A percentile compares a stretch with the other conserved stretches of the same genome.
Conservation (phyloP, 2,329 filamentous ascomycete species). For the Plectosphaerella sp. region DNA sequence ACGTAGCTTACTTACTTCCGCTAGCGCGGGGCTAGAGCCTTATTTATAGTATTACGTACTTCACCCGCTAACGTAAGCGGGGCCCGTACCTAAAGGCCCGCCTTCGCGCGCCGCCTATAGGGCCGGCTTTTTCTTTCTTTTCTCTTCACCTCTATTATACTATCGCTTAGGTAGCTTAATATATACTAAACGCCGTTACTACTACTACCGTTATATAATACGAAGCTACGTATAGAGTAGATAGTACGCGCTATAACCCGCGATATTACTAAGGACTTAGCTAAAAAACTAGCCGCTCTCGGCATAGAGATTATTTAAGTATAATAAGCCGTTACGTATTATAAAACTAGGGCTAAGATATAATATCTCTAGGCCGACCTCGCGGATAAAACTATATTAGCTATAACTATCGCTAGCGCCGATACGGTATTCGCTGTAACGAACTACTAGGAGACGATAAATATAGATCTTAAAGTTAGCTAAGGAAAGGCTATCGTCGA, state of each 20-base stretch:
- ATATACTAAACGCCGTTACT: too few species aligned
- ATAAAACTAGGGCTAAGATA: not conserved
- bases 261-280: conserved; percentile 34
- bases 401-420: conserved; percentile 26
- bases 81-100: too few species aligned
- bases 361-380: not conserved
- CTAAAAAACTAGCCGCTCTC: conserved; percentile 35
- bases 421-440: conserved; percentile 25
- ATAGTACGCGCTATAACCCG: conserved; percentile 52
- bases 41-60: too few species aligned
- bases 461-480: conserved; percentile 28
- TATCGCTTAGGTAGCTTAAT: too few species aligned
- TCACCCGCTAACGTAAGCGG: too few species aligned
- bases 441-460: conserved; percentile 30
- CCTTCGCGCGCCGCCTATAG: too few species aligned
- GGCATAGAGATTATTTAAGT: conserved; percentile 46
- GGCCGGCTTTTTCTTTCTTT: too few species aligned
- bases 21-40: too few species aligned
- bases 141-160: too few species aligned
- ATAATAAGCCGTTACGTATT: conserved; percentile 2
- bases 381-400: not conserved
- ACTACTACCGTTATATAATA: conserved; percentile 11
- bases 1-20: too few species aligned
- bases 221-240: conserved; percentile 40
- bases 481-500: conserved; percentile 43